Evolutionary conservation across 2,329 filamentous ascomycete genomes (phyloP).

Genomic region (Aureobasidium sp.): DNA sequence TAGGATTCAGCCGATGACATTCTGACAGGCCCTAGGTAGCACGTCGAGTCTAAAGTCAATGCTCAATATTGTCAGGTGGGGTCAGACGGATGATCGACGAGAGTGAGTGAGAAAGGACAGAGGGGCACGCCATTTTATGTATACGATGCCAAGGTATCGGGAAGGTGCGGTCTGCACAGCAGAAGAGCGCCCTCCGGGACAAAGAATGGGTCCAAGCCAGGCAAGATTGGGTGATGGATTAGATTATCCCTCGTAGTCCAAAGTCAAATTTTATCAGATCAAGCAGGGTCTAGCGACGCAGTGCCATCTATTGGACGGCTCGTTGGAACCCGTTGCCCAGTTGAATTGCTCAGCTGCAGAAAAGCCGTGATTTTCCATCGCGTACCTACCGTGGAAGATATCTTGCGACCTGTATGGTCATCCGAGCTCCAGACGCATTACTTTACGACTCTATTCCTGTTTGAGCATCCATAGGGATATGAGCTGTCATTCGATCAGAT

Average conservation of each 20-base stretch:
- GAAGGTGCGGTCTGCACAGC: background rate
- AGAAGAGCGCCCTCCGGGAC: background rate
- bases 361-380: background rate
- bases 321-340: background rate
- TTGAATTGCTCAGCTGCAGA: background rate
- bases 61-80: background rate
- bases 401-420: background rate
- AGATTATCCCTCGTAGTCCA: conserved; percentile 1
- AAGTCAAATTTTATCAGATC: conserved; percentile 3
- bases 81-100: conserved; percentile 2
- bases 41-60: background rate
- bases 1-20: background rate
- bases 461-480: background rate
- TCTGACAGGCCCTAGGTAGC: background rate
- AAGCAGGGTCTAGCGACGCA: background rate
- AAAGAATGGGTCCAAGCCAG: conserved; percentile 6
- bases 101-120: background rate
- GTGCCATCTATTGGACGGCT: background rate
- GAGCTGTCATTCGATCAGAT: background rate
- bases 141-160: background rate
- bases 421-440: background rate
- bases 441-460: background rate
- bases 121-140: conserved; percentile 5
- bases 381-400: background rate
- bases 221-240: conserved; percentile 15